phyloP scores from a whole-genome alignment of 352 stramenopile genomes.

The Phytophthora foliorum region DNA sequence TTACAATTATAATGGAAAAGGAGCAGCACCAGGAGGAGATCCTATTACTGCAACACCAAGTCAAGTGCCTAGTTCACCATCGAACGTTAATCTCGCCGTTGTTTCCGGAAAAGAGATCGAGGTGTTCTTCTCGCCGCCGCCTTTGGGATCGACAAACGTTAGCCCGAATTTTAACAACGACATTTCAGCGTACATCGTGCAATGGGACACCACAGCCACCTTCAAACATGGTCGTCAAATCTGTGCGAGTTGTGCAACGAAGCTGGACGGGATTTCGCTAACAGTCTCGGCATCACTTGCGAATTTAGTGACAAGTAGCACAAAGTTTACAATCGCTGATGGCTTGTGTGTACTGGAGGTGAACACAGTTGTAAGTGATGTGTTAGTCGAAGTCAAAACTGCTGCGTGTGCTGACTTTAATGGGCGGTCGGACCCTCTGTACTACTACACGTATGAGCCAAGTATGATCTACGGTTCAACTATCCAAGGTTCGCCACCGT shows the following conservation, averaged over 20 bases:
- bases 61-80: constrained; percentile 90
- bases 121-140: constrained; percentile 91
- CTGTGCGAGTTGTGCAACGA: constrained; percentile 54
- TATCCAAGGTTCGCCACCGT: constrained; percentile 86
- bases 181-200: constrained; percentile 90
- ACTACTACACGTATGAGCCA: constrained; percentile 70
- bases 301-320: constrained; percentile 32
- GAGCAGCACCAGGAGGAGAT: constrained; percentile 43
- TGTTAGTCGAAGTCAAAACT: neutral
- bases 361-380: neutral
- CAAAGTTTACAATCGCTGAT: constrained; percentile 61
- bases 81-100: constrained; percentile 87
- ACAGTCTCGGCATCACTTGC: constrained; percentile 36
- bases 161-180: constrained; percentile 83
- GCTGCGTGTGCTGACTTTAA: constrained; percentile 59
- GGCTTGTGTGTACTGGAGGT: constrained; percentile 64
- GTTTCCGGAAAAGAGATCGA: constrained; percentile 91
- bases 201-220: constrained; percentile 82
- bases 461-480: constrained; percentile 58
- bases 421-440: constrained; percentile 52
- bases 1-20: constrained; percentile 82
- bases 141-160: constrained; percentile 56
- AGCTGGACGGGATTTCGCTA: constrained; percentile 53
- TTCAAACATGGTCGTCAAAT: constrained; percentile 77
- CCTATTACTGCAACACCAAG: constrained; percentile 66